Percentiles rank a stretch among this genome's conserved stretches.
phyloP scores from a whole-genome alignment of 225 moss, liverwort and hornwort genomes.

The Anthoceros angustus region DNA sequence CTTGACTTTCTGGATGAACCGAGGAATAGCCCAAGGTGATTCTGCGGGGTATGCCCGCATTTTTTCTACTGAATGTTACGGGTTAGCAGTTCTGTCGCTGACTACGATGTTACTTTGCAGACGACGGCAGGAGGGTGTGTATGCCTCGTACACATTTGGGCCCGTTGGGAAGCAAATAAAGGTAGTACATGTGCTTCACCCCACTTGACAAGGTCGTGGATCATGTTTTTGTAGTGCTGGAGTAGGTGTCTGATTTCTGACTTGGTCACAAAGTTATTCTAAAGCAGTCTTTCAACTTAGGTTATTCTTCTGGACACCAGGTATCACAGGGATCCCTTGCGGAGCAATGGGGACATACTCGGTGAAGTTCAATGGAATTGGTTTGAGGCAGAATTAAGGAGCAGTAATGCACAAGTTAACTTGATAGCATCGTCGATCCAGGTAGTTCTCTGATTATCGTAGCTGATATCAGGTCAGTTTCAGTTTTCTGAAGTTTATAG shows the following conservation, averaged over 20 bases:
- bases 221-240: not conserved
- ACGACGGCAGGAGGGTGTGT: constrained; percentile 78
- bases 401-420: constrained; percentile 64
- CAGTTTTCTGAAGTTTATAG: not conserved
- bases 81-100: not conserved
- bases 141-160: constrained; percentile 68
- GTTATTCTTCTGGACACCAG: constrained; percentile 94
- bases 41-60: not conserved
- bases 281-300: constrained; percentile 43
- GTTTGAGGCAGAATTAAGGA: constrained; percentile 59
- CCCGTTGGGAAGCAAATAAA: constrained; percentile 72
- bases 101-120: constrained; percentile 20
- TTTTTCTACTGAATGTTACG: not conserved
- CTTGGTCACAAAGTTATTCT: constrained; percentile 20
- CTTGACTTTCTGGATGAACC: constrained; percentile 87
- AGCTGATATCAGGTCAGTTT: not conserved
- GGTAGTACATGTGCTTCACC: constrained; percentile 20
- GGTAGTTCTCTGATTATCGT: constrained; percentile 15
- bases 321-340: constrained; percentile 79
- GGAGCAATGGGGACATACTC: constrained; percentile 63
- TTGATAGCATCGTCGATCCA: constrained; percentile 88
- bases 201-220: not conserved
- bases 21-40: constrained; percentile 48
- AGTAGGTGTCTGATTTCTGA: not conserved
- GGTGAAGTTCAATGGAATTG: constrained; percentile 83